Conservation (phyloP, 768 basidiomycete genomes). For the Termitomyces sp. region DNA sequence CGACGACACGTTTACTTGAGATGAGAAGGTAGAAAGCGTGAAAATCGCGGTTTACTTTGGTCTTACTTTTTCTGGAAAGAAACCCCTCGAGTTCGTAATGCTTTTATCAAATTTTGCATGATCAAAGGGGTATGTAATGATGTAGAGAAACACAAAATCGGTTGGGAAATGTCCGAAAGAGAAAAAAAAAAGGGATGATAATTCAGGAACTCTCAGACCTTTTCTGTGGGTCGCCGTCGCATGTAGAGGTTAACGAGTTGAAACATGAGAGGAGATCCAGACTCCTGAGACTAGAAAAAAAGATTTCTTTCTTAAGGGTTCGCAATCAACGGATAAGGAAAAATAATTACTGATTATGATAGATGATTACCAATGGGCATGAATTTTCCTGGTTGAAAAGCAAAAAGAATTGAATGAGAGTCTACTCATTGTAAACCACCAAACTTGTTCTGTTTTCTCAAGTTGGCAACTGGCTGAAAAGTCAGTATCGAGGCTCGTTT, state of each 20-base stretch:
- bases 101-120: no score
- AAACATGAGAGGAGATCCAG: no score
- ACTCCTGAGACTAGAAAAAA: not conserved
- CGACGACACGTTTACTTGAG: no score
- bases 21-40: no score
- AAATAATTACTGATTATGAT: not conserved
- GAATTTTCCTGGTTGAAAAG: not conserved
- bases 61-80: no score
- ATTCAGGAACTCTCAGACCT: not conserved
- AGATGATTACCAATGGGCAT: not conserved
- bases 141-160: no score
- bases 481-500: not conserved
- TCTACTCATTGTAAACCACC: no score
- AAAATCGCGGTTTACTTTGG: no score
- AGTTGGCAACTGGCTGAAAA: not conserved
- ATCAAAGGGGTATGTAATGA: no score
- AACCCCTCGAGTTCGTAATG: no score
- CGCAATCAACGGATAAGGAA: not conserved
- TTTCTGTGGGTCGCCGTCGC: not conserved
- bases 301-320: no score
- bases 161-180: not conserved
- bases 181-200: not conserved
- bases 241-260: not conserved
- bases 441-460: no score
- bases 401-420: not conserved